A percentile compares a stretch with the other conserved stretches of the same genome.
Evolutionary conservation across 2,329 filamentous ascomycete genomes (phyloP).

Genomic region (Cytospora piceicola): DNA sequence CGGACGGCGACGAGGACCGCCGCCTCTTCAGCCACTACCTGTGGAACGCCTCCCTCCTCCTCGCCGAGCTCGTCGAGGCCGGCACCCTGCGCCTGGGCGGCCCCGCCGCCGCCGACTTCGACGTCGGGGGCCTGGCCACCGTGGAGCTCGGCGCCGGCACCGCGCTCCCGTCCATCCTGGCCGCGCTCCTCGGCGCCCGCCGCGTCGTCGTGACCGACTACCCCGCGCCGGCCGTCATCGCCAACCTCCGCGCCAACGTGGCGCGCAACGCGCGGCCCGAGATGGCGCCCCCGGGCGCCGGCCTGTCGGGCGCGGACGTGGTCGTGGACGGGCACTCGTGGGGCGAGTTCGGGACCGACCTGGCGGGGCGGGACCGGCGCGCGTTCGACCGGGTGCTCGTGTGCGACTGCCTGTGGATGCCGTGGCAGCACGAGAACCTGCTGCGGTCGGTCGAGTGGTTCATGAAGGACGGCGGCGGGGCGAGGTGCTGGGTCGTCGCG

Average conservation of each 20-base stretch:
- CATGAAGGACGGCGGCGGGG: slow-evolving; percentile 48
- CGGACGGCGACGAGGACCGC: slow-evolving; percentile 55
- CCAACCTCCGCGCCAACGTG: slow-evolving; percentile 63
- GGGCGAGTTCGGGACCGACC: slow-evolving; percentile 53
- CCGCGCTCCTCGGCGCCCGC: slow-evolving; percentile 50
- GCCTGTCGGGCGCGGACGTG: slow-evolving; percentile 36
- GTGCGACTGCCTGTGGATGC: slow-evolving; percentile 78
- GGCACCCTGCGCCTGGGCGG: slow-evolving; percentile 43
- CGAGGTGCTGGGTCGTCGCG: slow-evolving; percentile 66
- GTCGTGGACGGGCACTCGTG: slow-evolving; percentile 65
- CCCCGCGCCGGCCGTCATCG: slow-evolving; percentile 62
- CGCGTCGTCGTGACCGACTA: slow-evolving; percentile 69
- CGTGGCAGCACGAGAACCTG: slow-evolving; percentile 70
- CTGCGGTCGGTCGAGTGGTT: slow-evolving; percentile 66
- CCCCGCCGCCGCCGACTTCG: slow-evolving; percentile 41
- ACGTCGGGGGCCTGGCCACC: slow-evolving; percentile 55
- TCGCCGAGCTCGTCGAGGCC: slow-evolving; percentile 60
- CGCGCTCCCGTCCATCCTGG: slow-evolving; percentile 56
- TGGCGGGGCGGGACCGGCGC: slow-evolving; percentile 36
- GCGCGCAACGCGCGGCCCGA: slow-evolving; percentile 50
- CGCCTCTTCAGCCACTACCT: slow-evolving; percentile 72
- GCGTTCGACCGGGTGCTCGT: slow-evolving; percentile 67
- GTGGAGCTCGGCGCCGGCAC: slow-evolving; percentile 72
- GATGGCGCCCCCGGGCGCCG: slow-evolving; percentile 37
- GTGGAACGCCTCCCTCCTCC: slow-evolving; percentile 68